Evolutionary conservation across 345 rosid species (phyloP).

Genomic region (Heritiera littoralis): DNA sequence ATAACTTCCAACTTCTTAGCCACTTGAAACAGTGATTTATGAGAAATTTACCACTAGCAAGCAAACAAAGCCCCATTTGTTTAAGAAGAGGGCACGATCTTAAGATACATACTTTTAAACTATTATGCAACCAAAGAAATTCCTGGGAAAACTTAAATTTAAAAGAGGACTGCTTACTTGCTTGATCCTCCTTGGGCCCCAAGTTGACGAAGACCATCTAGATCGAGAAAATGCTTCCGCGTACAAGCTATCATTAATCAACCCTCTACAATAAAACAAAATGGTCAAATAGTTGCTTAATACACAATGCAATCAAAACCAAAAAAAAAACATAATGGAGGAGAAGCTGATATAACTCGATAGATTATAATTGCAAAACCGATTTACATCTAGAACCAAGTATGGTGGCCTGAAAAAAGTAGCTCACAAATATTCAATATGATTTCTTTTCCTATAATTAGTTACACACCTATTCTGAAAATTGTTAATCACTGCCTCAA

Average conservation of each 20-base stretch:
- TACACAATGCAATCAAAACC: not conserved
- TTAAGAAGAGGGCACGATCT: not conserved
- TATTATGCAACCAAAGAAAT: not conserved
- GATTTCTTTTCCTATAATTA: constrained; percentile 9
- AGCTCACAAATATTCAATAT: constrained; percentile 3
- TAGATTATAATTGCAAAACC: constrained; percentile 1
- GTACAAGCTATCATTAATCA: constrained; percentile 73
- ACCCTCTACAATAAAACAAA: constrained; percentile 51
- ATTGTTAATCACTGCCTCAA: constrained; percentile 53
- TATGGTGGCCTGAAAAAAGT: not conserved
- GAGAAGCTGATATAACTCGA: not conserved
- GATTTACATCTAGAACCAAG: constrained; percentile 8
- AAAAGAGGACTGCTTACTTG: constrained; percentile 50
- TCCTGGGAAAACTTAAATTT: not conserved
- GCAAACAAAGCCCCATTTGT: not conserved
- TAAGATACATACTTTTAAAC: not conserved
- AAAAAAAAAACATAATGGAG: not conserved
- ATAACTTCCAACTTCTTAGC: not conserved
- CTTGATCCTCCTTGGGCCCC: constrained; percentile 92
- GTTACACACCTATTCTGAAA: constrained; percentile 53
- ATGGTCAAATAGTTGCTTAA: constrained; percentile 16
- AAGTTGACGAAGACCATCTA: constrained; percentile 79
- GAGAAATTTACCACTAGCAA: not conserved
- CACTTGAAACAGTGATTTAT: not conserved
- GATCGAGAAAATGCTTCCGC: constrained; percentile 76